Conservation (phyloP, 139 green algal species). For the Zygnema cylindricum region DNA sequence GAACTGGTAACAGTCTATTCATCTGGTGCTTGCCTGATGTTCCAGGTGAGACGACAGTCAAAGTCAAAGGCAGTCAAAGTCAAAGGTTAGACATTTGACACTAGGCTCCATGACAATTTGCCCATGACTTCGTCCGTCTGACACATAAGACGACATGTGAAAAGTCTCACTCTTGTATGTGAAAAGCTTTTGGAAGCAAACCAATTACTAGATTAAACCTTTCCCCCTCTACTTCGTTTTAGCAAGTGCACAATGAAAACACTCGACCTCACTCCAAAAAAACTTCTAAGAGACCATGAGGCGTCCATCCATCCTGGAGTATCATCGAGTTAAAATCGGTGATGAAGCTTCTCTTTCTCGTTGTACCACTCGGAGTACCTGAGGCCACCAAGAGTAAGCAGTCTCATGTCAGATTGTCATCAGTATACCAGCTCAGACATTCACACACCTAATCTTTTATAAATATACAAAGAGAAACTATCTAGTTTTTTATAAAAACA, state of each 20-base stretch:
- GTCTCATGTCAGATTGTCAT: neutral
- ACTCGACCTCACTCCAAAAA: no score
- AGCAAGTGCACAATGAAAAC: no score
- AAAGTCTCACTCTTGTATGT: neutral
- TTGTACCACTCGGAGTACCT: conserved; percentile 71
- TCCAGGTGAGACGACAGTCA: no score
- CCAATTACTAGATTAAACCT: no score
- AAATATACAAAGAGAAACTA: neutral
- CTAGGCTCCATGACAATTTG: no score
- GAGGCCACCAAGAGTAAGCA: neutral
- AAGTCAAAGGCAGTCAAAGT: no score
- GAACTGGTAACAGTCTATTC: no score
- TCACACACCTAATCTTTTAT: neutral
- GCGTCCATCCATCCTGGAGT: neutral
- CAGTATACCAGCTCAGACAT: conserved; percentile 2
- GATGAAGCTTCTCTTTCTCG: conserved; percentile 81
- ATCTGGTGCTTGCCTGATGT: no score
- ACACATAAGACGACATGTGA: neutral
- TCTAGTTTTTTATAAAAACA: neutral
- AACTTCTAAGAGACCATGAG: neutral
- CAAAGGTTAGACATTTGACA: no score
- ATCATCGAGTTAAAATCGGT: conserved; percentile 64
- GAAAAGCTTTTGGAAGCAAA: neutral
- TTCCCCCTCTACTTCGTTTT: no score
- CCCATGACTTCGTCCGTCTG: no score